Percentiles rank a stretch among this genome's conserved stretches.
Conservation (phyloP, 2,329 filamentous ascomycete species). For the Sporothrix curviconia region DNA sequence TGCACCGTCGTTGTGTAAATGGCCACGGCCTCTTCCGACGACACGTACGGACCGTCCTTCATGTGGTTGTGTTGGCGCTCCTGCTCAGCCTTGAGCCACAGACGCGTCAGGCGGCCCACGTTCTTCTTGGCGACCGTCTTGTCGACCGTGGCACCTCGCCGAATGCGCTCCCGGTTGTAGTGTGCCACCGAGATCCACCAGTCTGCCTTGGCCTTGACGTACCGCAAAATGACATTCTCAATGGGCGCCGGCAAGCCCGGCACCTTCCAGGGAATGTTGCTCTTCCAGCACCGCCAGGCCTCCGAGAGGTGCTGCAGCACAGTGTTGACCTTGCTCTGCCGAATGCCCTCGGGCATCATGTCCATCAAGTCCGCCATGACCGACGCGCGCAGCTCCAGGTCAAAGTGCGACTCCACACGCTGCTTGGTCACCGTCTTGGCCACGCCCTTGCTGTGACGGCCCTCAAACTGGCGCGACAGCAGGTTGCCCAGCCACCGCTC, state of each 20-base stretch:
- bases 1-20: slow-evolving; percentile 99
- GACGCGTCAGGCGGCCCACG: slow-evolving; percentile 80
- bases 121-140: slow-evolving; percentile 99
- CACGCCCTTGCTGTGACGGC: slow-evolving; percentile 96
- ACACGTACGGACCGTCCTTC: slow-evolving; percentile 98
- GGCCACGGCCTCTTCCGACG: slow-evolving; percentile 94
- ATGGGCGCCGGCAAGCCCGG: slow-evolving; percentile 93
- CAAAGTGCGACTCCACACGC: slow-evolving; percentile 96
- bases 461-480: slow-evolving; percentile 94
- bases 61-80: slow-evolving; percentile 98
- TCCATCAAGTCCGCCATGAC: slow-evolving; percentile 99
- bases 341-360: slow-evolving; percentile 99
- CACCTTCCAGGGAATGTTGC: slow-evolving; percentile 99
- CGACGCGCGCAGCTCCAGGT: slow-evolving; percentile 91
- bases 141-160: slow-evolving; percentile 92
- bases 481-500: slow-evolving; percentile 97
- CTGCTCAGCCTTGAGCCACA: slow-evolving; percentile 98
- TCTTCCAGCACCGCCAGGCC: slow-evolving; percentile 99
- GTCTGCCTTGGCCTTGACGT: slow-evolving; percentile 98
- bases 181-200: slow-evolving; percentile 99
- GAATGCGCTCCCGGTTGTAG: slow-evolving; percentile 96
- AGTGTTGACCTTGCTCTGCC: slow-evolving; percentile 98
- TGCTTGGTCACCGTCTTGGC: slow-evolving; percentile 99
- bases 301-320: slow-evolving; percentile 95
- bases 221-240: slow-evolving; percentile 96